A percentile compares a stretch with the other conserved stretches of the same genome.
Evolutionary conservation across 305 asterid species (phyloP).

Genomic region (Ilex paraguariensis): DNA sequence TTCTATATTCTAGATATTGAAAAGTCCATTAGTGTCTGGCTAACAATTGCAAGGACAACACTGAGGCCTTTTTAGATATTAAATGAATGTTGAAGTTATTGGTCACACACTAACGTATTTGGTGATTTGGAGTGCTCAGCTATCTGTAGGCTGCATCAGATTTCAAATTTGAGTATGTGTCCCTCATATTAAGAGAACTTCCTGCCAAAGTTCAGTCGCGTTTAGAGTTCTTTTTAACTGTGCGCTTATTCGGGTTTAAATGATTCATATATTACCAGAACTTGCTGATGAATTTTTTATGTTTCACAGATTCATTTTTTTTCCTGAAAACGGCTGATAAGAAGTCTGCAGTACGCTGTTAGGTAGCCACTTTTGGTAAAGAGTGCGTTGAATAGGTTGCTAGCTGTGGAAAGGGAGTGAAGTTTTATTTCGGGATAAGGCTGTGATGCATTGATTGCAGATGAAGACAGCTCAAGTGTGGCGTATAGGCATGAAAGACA

Average conservation of each 20-base stretch:
- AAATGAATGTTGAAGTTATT: too few relatives aligned
- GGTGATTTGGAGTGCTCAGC: too few relatives aligned
- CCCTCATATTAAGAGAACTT: too few relatives aligned
- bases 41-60: too few relatives aligned
- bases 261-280: constrained; percentile 6
- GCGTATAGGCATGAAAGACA: constrained; percentile 84
- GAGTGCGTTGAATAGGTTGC: constrained; percentile 17
- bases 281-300: neutral
- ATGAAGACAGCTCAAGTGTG: constrained; percentile 83
- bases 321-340: constrained; percentile 17
- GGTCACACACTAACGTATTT: too few relatives aligned
- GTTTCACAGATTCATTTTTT: constrained; percentile 35
- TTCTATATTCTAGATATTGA: too few relatives aligned
- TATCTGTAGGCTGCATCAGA: too few relatives aligned
- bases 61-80: too few relatives aligned
- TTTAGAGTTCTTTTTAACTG: neutral
- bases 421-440: constrained; percentile 24
- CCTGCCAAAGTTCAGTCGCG: too few relatives aligned
- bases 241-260: neutral
- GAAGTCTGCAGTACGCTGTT: constrained; percentile 22
- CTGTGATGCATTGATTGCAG: constrained; percentile 55
- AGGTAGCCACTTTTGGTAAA: constrained; percentile 15
- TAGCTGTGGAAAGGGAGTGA: constrained; percentile 16
- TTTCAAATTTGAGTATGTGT: too few relatives aligned
- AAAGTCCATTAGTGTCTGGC: too few relatives aligned